Evolutionary conservation across 2,329 filamentous ascomycete species (phyloP), one percentile per base, ranked within the genome.

Genomic region (Lasiodiplodia gonubiensis): DNA sequence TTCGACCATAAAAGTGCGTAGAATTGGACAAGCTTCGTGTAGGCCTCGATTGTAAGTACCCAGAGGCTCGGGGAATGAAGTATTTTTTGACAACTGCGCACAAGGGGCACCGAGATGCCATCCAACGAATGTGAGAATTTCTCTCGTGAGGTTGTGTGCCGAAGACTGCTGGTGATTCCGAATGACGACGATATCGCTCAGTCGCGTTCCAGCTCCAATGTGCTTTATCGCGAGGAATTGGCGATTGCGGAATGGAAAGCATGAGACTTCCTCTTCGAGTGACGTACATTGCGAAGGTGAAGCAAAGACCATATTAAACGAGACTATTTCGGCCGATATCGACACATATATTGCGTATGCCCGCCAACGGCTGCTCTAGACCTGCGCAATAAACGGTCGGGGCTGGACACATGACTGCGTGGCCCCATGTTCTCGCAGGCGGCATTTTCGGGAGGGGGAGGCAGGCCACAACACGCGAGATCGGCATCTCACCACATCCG

Each of bases 401-500:
- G 18, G 21, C 54, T 59, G 57, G 46, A 51, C 59, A 63, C 59
- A 63, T 63, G 59, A 63, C 46, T 46, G 42, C n/a, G 35, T 46
- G 37, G 54, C 21, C 42, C 54, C 54, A 59, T 30, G 54, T 35
- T 23, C 59, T 21, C 42, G 57, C n/a, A 37, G 59, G 59, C 46
- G 46, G 46, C 59, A 51, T 63, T 63, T 63, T 63, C 59, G 46
- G 46, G n/a, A 11, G 42, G 21, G 42, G 42, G 42, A 63, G 25
- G 30, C 59, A 63, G 59, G 18, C 59, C 59, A 63, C 59, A 63
- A 35, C 59, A 63, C 25, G 59, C 59, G 59, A 63, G 59, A 63
- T 63, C 59, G 27, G 27, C 59, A 37, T 18, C 59, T 63, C 59
- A 51, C 59, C 27, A 39, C 55, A 61, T 33, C 55, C 48, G 37